Evolutionary conservation across 352 stramenopile genomes (phyloP).

Genomic region (Pythium rhizo-oryzae): DNA sequence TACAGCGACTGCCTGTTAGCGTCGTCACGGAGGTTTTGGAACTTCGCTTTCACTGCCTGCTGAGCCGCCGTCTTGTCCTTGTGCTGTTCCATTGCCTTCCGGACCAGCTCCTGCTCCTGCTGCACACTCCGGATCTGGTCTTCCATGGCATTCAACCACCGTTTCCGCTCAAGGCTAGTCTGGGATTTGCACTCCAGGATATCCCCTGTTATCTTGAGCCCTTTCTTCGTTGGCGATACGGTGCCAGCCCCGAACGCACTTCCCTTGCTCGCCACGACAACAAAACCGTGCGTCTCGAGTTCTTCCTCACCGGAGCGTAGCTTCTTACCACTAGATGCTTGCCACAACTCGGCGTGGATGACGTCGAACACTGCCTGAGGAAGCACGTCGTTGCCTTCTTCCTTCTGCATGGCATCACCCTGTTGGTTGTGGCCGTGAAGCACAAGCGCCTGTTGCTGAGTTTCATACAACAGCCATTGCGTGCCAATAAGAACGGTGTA

Average conservation of each 20-base stretch:
- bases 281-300: conserved; percentile 28
- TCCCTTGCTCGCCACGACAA: conserved; percentile 26
- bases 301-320: conserved; percentile 22
- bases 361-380: conserved; percentile 65
- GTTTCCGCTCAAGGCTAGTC: conserved; percentile 67
- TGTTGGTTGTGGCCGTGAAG: conserved; percentile 29
- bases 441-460: conserved; percentile 52
- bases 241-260: conserved; percentile 1
- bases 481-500: conserved; percentile 75
- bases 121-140: conserved; percentile 42
- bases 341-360: conserved; percentile 29
- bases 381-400: conserved; percentile 19
- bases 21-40: conserved; percentile 48
- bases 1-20: conserved; percentile 48
- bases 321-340: conserved; percentile 1
- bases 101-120: conserved; percentile 40
- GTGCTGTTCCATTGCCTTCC: conserved; percentile 39
- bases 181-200: conserved; percentile 57
- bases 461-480: conserved; percentile 75
- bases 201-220: conserved; percentile 10
- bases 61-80: conserved; percentile 43
- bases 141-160: conserved; percentile 69
- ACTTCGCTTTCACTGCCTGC: conserved; percentile 53
- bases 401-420: conserved; percentile 11
- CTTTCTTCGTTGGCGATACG: conserved; percentile 1